Conservation (phyloP, 331 rosid species). For the Cucumis variabilis region DNA sequence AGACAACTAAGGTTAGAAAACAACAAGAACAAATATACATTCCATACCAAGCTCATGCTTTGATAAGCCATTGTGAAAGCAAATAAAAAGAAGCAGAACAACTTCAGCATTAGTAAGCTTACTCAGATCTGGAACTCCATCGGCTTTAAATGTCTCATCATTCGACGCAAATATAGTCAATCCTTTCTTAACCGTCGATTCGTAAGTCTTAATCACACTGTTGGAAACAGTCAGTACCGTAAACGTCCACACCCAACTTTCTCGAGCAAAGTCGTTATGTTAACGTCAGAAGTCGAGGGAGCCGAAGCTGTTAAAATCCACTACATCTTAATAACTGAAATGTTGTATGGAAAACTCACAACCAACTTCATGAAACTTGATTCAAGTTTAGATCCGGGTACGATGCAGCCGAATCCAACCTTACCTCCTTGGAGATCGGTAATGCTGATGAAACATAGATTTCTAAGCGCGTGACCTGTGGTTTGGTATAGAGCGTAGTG, state of each 20-base stretch:
- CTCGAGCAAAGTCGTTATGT: slow-evolving; percentile 75
- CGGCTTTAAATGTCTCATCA: slow-evolving; percentile 88
- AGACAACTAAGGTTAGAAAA: background rate
- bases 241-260: slow-evolving; percentile 80
- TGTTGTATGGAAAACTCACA: slow-evolving; percentile 78
- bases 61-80: background rate
- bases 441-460: slow-evolving; percentile 85
- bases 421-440: slow-evolving; percentile 89
- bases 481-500: slow-evolving; percentile 94
- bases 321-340: slow-evolving; percentile 81
- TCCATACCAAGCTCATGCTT: background rate
- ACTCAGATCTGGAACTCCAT: slow-evolving; percentile 78
- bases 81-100: background rate
- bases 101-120: slow-evolving; percentile 85
- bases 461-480: slow-evolving; percentile 78
- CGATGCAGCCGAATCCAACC: slow-evolving; percentile 88
- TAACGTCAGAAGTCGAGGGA: slow-evolving; percentile 65
- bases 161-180: slow-evolving; percentile 83
- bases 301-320: slow-evolving; percentile 83
- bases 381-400: slow-evolving; percentile 86
- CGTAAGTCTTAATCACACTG: slow-evolving; percentile 75
- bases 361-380: slow-evolving; percentile 80
- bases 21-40: no score
- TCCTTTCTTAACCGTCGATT: slow-evolving; percentile 64
- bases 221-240: slow-evolving; percentile 55